Base-by-base conservation (phyloP, 345 rosid species). In the Brassica cretica region DNA sequence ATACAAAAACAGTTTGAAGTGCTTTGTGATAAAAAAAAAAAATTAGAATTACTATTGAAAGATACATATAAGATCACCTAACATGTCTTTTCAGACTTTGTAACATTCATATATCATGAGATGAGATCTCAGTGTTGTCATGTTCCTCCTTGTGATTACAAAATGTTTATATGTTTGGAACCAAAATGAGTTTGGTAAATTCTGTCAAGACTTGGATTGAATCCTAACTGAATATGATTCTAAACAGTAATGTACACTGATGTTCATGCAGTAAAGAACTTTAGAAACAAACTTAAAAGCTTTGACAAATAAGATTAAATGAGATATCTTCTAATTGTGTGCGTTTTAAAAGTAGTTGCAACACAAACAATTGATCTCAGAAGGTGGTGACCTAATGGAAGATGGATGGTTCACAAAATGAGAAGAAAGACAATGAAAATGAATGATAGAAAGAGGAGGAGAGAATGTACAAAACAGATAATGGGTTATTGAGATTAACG, bases 401-500 rank as follows among this genome's bases (percentile, higher is more conserved):
- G 49, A 78, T 65, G 5, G 72, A 66, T 71, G 53, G 29, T 66
- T 66, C 70, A 35, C 39, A 35, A 66, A 56, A 71, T 39, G 30
- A 58, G n/a, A 15, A 14, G 0, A 24, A 6, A 61, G 29, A 27
- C 5, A 46, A 12, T 12, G 6, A 46, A 12, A 46, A 46, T 0
- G 16, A 37, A 71, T 65, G 8, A 18, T 29, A 16, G 35, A 70
- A 60, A 21, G 70, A 65, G 27, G 6, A 29, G 2, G 30, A 65
- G 41, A 72, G 72, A 78, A 58, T 78, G 63, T 78, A 78, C 81
- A 78, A 66, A 70, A 37, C 71, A 55, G 71, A 58, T 71, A 64
- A 12, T 29, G 10, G 60, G 68, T 19, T 7, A 32, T 72, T 24
- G 66, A 60, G 76, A 75, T 91, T 66, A 14, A 73, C 88, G 82